Evolutionary conservation across 2,329 filamentous ascomycete species (phyloP).

Genomic region (Fusarium scirpi): DNA sequence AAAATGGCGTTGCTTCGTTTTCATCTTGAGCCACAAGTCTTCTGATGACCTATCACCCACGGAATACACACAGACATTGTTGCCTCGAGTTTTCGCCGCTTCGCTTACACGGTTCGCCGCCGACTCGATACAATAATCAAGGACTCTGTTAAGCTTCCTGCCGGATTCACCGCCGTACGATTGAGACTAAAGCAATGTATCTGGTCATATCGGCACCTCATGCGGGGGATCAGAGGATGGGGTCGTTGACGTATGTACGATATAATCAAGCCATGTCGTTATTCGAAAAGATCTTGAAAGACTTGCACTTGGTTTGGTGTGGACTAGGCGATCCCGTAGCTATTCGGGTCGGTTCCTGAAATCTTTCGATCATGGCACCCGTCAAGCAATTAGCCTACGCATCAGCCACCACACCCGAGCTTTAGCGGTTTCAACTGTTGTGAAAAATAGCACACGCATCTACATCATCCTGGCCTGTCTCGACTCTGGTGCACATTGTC

Average conservation of each 20-base stretch:
- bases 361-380: conserved; percentile 26
- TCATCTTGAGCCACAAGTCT: conserved; percentile 26
- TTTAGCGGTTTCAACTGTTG: conserved; percentile 48
- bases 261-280: conserved; percentile 29
- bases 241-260: conserved; percentile 37
- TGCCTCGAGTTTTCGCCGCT: conserved; percentile 12
- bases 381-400: conserved; percentile 39
- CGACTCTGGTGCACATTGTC: conserved; percentile 28
- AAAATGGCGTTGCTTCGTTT: conserved; percentile 40
- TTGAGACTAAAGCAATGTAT: conserved; percentile 15
- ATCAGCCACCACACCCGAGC: conserved; percentile 35
- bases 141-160: conserved; percentile 10
- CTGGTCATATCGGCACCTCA: conserved; percentile 17
- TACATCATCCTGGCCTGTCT: conserved; percentile 31
- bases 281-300: conserved; percentile 26
- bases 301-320: conserved; percentile 31
- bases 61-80: background rate
- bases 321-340: conserved; percentile 42
- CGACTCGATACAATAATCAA: conserved; percentile 5
- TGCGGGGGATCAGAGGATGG: conserved; percentile 43
- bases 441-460: conserved; percentile 48
- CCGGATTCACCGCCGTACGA: conserved; percentile 18
- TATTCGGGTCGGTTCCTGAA: conserved; percentile 40
- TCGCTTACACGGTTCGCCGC: conserved; percentile 18
- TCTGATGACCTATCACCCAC: conserved; percentile 24